phyloP scores from a whole-genome alignment of 1,139 yeast genomes.

The Pichia sp. region DNA sequence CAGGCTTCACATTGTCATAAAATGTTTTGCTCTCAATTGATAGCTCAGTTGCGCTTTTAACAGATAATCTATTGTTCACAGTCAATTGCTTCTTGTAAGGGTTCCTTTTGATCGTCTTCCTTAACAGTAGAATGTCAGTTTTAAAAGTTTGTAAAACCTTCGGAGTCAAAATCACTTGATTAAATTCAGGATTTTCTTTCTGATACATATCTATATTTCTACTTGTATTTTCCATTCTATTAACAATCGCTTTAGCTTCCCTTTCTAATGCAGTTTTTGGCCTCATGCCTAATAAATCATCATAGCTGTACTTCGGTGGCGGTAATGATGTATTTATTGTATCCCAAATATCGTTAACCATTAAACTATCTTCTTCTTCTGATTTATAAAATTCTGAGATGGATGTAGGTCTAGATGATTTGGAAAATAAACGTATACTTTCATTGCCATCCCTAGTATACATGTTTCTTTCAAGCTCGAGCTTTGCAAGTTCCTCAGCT shows the following conservation, averaged over 20 bases:
- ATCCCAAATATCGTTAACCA: not conserved
- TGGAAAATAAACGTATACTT: not conserved
- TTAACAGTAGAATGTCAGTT: conserved; percentile 1
- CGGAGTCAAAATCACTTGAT: not conserved
- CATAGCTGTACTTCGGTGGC: conserved; percentile 1
- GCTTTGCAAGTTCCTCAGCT: not conserved
- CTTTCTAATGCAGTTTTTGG: conserved; percentile 8
- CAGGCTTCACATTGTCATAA: too few species aligned
- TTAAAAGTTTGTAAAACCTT: not conserved
- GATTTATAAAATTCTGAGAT: not conserved
- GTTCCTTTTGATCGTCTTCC: conserved; percentile 3
- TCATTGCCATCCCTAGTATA: not conserved
- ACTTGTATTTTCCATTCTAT: conserved; percentile 1
- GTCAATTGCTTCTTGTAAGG: conserved; percentile 3
- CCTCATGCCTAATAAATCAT: conserved; percentile 10
- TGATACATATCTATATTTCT: conserved; percentile 2
- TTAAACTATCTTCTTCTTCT: not conserved
- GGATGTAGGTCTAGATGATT: not conserved
- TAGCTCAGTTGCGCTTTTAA: not conserved
- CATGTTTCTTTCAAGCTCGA: not conserved
- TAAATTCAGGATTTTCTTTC: not conserved
- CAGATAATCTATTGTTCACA: conserved; percentile 1
- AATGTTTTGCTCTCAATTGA: too few species aligned
- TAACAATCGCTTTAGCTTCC: conserved; percentile 1
- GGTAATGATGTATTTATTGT: not conserved